Base-by-base conservation (phyloP, 768 basidiomycete genomes). In the Panaeolus cyanescens region DNA sequence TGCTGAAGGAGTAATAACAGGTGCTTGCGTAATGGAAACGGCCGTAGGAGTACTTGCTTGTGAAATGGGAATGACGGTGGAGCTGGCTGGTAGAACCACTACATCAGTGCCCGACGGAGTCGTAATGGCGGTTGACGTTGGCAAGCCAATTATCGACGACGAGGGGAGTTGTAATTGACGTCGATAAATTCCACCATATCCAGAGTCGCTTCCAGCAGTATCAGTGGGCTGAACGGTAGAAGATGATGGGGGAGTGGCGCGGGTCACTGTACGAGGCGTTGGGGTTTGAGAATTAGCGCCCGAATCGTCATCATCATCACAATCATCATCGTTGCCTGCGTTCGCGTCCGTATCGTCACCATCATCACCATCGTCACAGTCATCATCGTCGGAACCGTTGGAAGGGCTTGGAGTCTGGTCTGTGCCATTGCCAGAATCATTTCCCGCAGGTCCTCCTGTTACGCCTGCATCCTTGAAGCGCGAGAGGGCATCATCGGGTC, bases 381-480 rank as follows among this genome's bases (percentile, higher is more conserved):
- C 20, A 22, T 42, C 45, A 20, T 50, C 25, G n/a, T 15, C 45
- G 15, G 8, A 4, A 30, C 25, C 25, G 25, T 15, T 58, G 20
- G 61, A 54, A n/a, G n/a, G n/a, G n/a, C n/a, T n/a, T n/a, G n/a
- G n/a, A 28, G 25, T 15, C 25, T 28, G 45, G 45, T 50, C 45
- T 15, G 45, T n/a, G n/a, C n/a, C 25, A 28, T 42, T 39, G 37
- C 19, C 22, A 31, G 54, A 25, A 53, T 61, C 62, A 13, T 45
- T 62, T 5, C 80, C 82, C 19, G 74, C 74, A 22, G 79, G 59
- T 6, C 81, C 83, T 50, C 82, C 81, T 6, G 70, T 61, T 10
- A 79, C 84, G 42, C 83, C 83, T 12, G 78, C 75, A 28, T 68
- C 72, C 10, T 67, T 60, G 62, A 86, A 80, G 13, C 80, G 75